Evolutionary conservation across 1,139 yeast species (phyloP).

Genomic region (Zygotorulaspora mrakii): DNA sequence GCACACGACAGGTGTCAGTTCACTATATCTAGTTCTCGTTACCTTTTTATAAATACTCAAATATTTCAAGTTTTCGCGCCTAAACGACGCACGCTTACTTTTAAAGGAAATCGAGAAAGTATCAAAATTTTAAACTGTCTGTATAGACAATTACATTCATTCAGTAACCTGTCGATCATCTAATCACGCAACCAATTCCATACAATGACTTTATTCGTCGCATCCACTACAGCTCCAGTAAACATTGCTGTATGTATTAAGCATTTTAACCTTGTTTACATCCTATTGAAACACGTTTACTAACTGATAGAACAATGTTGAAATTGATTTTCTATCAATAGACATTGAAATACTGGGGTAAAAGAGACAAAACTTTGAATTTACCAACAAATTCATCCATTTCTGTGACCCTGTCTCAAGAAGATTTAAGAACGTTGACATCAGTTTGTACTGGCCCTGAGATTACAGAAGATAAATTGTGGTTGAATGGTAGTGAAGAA

Average conservation of each 20-base stretch:
- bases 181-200: slow-evolving; percentile 1
- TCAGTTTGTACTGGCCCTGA: slow-evolving; percentile 68
- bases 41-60: background rate
- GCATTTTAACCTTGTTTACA: background rate
- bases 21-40: no score
- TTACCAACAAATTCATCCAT: slow-evolving; percentile 94
- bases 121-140: background rate
- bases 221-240: slow-evolving; percentile 94
- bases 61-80: slow-evolving; percentile 1
- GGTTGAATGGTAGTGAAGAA: slow-evolving; percentile 79
- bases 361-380: slow-evolving; percentile 80
- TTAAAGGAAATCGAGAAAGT: background rate
- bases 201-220: slow-evolving; percentile 52
- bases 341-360: slow-evolving; percentile 98
- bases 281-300: background rate
- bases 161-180: background rate
- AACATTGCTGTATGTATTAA: slow-evolving; percentile 75
- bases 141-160: background rate
- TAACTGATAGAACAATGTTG: slow-evolving; percentile 4
- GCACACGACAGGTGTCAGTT: background rate
- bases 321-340: slow-evolving; percentile 21
- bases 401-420: slow-evolving; percentile 87
- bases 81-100: slow-evolving; percentile 3
- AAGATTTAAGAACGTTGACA: slow-evolving; percentile 85
- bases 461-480: slow-evolving; percentile 63